Base-by-base conservation (phyloP, 257 asterid genomes). In the Ehretia macrophylla region DNA sequence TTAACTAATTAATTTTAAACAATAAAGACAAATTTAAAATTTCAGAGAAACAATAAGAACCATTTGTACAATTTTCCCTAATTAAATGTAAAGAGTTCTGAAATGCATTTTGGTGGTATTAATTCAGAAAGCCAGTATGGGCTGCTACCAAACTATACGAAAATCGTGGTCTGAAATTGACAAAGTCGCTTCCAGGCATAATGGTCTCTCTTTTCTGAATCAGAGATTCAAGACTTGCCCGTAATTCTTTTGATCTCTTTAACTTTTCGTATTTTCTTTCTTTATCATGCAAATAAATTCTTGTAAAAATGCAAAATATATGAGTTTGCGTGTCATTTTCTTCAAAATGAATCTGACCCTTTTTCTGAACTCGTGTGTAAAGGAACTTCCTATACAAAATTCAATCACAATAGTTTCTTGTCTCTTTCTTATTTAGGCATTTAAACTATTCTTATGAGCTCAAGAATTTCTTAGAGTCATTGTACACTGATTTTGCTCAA, bases 131-230 rank as follows among this genome's bases (percentile, higher is more conserved):
- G 80, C 22, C 4, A 88, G 95, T 69, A 39, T 68, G 17, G 71
- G 17, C 0, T 88, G 96, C 40, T 78, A 74, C 18, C 58, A 61
- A 66, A 81, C 77, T 6, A 86, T 86, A 53, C 57, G 52, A 60
- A 54, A 81, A 19, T 89, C 95, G 17, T 89, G 97, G 97, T 69
- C 70, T 4, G 76, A 52, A 65, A 86, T 89, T 17, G 91, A 86
- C 68, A 46, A 49, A 66, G 59, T 82, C 20, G 97, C 91, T 57
- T 75, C 85, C 12, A 14, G 71, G 53, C 12, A n/a, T 38, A 38
- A 38, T 38, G 47, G 8, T 42, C 47, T 42, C 16, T 42, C 47
- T 10, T 1, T 42, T 42, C 16, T 42, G 11, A 42, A 10, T 42
- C 47, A 42, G 16, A 11, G 16, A 42, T 42, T 42, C 47, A 78